Evolutionary conservation across 208 protist genomes (phyloP), one percentile per base, ranked within the genome.

Genomic region (Leishmania lainsoni): DNA sequence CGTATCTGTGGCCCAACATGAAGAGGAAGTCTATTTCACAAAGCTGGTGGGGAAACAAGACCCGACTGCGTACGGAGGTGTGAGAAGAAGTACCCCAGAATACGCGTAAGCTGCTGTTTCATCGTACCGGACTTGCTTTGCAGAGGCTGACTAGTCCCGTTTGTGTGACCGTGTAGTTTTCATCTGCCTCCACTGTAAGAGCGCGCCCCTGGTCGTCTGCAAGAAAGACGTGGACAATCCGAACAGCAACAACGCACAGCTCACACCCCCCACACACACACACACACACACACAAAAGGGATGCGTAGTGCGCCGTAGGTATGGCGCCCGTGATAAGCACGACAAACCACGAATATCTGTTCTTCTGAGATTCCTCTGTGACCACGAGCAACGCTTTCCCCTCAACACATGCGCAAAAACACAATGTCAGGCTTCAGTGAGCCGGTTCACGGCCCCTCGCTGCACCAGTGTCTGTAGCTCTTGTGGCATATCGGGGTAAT

Each of bases 401-500:
- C 12, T 5, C 39, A 45, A 22, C 5, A 20, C 17, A 71, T 9
- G 17, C 65, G 20, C 20, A 4, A 2, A 5, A 39, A 56, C 10
- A 45, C 14, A 54, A 39, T 51, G 12, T 61, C 51, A 76, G 61
- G 51, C 71, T n/a, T 61, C 49, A 45, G 12, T 59, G 29, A 54
- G 42, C 26, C 70, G 74, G 32, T 83, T 89, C 32, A 96, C 88
- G 9, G 94, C 89, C 58, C 93, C 91, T 29, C 93, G 87, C 72
- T 97, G 92, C 20, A 97, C 78, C 20, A 97, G 83, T 17, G 92
- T 78, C 76, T 94, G 92, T 51, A 97, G 82, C 42, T 97, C 94
- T 63, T 96, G 87, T 45, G 94, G 93, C 88, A 95, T 92, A 39
- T 97, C 94, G 94, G 86, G 12, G 93, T 97, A n/a, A 96, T 87